Evolutionary conservation across 2,329 filamentous ascomycete species (phyloP), one percentile per base, ranked within the genome.

Genomic region (Neobulgaria alba): DNA sequence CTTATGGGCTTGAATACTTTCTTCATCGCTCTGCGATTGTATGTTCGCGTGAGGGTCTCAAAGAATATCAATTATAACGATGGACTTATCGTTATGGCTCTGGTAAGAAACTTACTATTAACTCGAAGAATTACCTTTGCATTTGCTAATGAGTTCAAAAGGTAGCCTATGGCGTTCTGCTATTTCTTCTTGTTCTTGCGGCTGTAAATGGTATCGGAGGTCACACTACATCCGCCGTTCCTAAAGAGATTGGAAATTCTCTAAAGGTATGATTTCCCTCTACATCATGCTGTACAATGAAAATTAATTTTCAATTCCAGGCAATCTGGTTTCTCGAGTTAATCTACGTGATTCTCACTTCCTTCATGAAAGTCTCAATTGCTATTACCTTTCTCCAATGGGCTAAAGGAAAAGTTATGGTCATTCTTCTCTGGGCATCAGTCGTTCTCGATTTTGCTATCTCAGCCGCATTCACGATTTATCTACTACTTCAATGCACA

Each of bases 251-350:
- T 21, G 29, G 30, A 33, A 37, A 49, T 21, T 18, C 33, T 19
- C 16, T 43, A 10, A 47, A 47, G 34, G 44, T 43, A 43, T 37
- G 29, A n/a, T n/a, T n/a, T n/a, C n/a, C n/a, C n/a, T n/a, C n/a
- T n/a, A n/a, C n/a, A n/a, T n/a, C n/a, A n/a, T n/a, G n/a, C n/a
- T n/a, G n/a, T n/a, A n/a, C n/a, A n/a, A n/a, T n/a, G n/a, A n/a
- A n/a, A n/a, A n/a, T n/a, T n/a, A n/a, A n/a, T n/a, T n/a, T n/a
- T n/a, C n/a, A n/a, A n/a, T n/a, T n/a, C n/a, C n/a, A n/a, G n/a
- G n/a, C n/a, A 10, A 43, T 52, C 15, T 52, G 45, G 29, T 52
- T 52, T 36, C 38, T 52, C 8, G 49, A 52, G 34, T 31, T 52
- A 29, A 42, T 52, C 33, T 52, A 52, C 33, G 49, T 52, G 14